A percentile compares a stretch with the other conserved stretches of the same genome.
Evolutionary conservation across 768 basidiomycete species (phyloP).

Genomic region (Termitomyces bulborhizus): DNA sequence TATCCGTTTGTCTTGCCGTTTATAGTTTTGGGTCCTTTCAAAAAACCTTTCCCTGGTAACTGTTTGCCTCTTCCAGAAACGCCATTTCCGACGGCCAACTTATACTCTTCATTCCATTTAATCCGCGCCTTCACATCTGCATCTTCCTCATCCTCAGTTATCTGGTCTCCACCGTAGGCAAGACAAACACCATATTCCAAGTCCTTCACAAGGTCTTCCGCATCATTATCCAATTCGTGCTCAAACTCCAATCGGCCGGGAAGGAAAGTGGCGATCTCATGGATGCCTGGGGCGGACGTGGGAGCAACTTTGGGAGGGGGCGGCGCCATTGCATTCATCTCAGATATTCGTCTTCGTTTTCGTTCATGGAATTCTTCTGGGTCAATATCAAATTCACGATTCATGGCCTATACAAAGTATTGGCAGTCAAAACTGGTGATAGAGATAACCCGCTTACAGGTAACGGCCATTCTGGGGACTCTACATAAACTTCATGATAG

Average conservation of each 20-base stretch:
- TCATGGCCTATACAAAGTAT: slow-evolving; percentile 33
- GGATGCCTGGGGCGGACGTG: slow-evolving; percentile 85
- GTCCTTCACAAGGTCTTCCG: slow-evolving; percentile 92
- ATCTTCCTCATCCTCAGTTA: slow-evolving; percentile 74
- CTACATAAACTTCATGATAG: slow-evolving; percentile 76
- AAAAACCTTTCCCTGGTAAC: slow-evolving; percentile 32
- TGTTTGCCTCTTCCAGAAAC: slow-evolving; percentile 20
- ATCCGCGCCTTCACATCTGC: slow-evolving; percentile 56
- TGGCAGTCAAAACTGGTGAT: background rate
- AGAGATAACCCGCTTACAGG: slow-evolving; percentile 47
- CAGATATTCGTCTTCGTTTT: slow-evolving; percentile 84
- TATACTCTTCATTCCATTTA: slow-evolving; percentile 45
- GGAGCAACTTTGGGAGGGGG: slow-evolving; percentile 68
- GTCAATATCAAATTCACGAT: slow-evolving; percentile 63
- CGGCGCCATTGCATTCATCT: slow-evolving; percentile 55
- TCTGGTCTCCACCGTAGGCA: slow-evolving; percentile 79
- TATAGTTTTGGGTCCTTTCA: slow-evolving; percentile 27
- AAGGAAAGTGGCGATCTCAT: slow-evolving; percentile 89
- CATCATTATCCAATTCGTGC: slow-evolving; percentile 95
- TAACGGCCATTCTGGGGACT: slow-evolving; percentile 72
- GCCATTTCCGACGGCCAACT: slow-evolving; percentile 19
- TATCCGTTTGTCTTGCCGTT: slow-evolving; percentile 43
- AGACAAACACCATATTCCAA: slow-evolving; percentile 91
- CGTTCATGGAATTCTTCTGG: slow-evolving; percentile 80
- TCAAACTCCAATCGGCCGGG: slow-evolving; percentile 99